phyloP scores from a whole-genome alignment of 768 basidiomycete genomes.

The Leccinellum luteum region DNA sequence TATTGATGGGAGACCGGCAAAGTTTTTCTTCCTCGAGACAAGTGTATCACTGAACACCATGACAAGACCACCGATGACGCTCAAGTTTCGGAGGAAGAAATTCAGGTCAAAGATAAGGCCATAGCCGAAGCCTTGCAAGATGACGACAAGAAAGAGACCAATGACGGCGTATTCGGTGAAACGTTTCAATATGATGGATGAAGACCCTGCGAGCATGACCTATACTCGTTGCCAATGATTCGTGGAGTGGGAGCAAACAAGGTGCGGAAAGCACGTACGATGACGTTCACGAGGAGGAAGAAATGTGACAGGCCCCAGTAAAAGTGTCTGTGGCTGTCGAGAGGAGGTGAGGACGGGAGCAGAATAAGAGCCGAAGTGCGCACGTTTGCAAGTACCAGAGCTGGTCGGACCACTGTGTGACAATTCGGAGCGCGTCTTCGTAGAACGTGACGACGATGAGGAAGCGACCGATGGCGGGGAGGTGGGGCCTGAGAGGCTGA shows the following conservation, averaged over 20 bases:
- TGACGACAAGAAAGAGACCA: conserved; percentile 86
- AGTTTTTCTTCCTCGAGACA: conserved; percentile 79
- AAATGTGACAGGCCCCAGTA: conserved; percentile 93
- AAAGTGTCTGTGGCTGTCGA: conserved; percentile 83
- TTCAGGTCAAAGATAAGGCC: conserved; percentile 99
- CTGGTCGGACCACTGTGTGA: conserved; percentile 96
- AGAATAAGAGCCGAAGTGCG: conserved; percentile 30
- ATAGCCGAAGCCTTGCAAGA: conserved; percentile 97
- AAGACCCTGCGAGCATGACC: conserved; percentile 88
- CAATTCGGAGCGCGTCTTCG: conserved; percentile 92
- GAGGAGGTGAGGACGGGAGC: conserved; percentile 6
- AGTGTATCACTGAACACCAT: conserved; percentile 99
- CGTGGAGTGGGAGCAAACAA: neutral
- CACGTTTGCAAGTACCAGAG: conserved; percentile 97
- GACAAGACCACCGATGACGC: conserved; percentile 95
- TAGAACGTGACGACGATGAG: conserved; percentile 97
- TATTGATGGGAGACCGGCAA: conserved; percentile 86
- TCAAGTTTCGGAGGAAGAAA: conserved; percentile 99
- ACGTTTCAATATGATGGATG: conserved; percentile 81
- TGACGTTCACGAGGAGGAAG: conserved; percentile 88
- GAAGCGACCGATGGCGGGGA: conserved; percentile 94
- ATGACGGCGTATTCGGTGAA: conserved; percentile 87
- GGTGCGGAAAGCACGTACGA: conserved; percentile 53
- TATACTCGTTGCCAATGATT: conserved; percentile 30
- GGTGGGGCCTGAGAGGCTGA: conserved; percentile 89